These are phyloP conservation scores for Yarrowia osloensis DNA, from an alignment of 805 yeast genomes.

Conservation along the genomic window DNA sequence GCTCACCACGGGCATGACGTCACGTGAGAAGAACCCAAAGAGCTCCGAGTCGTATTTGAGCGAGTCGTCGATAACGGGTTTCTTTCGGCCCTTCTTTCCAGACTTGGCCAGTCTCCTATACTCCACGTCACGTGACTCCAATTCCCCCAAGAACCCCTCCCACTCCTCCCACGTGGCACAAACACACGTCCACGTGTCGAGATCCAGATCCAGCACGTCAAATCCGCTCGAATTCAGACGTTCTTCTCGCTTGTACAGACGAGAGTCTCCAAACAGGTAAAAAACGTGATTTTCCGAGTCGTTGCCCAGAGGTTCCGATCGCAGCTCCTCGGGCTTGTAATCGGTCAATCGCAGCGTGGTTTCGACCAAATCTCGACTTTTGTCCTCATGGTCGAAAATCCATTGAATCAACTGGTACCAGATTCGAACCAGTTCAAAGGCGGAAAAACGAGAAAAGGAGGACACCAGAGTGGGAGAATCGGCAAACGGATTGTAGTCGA, in stretches of 20 bases:
- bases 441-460: neutral
- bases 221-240: constrained; percentile 32
- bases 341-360: neutral
- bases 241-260: constrained; percentile 39
- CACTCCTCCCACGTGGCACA: constrained; percentile 8
- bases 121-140: constrained; percentile 1
- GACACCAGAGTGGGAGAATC: neutral
- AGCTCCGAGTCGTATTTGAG: constrained; percentile 29
- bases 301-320: constrained; percentile 2
- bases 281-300: constrained; percentile 32
- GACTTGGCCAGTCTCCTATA: neutral
- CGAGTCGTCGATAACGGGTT: constrained; percentile 32
- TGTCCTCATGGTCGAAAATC: constrained; percentile 33
- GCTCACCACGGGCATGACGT: constrained; percentile 5
- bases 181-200: constrained; percentile 20
- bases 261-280: constrained; percentile 44
- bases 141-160: neutral
- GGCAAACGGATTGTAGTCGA: constrained; percentile 10
- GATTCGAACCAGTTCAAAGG: constrained; percentile 17
- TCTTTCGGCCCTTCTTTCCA: neutral
- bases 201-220: constrained; percentile 27
- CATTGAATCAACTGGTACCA: constrained; percentile 34
- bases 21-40: neutral
- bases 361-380: neutral
- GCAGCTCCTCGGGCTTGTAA: neutral